Evolutionary conservation across 2,329 filamentous ascomycete species (phyloP).

Genomic region (Fusarium sp.): DNA sequence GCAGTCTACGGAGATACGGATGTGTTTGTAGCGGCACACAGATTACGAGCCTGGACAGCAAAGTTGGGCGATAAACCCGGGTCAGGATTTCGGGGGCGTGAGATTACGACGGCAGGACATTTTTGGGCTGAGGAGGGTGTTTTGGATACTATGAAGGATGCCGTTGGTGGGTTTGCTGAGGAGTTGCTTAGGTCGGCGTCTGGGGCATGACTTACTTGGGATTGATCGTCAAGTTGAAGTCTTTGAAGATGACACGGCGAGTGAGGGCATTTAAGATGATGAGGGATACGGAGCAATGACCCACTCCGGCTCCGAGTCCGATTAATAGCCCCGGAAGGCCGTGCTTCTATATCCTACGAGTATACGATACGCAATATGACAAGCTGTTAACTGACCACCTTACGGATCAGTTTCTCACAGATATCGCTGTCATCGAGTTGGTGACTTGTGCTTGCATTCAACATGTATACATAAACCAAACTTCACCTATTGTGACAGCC

Average conservation of each 20-base stretch:
- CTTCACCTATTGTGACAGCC: background rate
- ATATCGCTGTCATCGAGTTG: background rate
- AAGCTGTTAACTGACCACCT: background rate
- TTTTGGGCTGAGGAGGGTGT: constrained; percentile 72
- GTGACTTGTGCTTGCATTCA: background rate
- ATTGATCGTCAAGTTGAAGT: background rate
- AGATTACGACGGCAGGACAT: constrained; percentile 68
- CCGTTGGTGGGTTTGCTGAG: constrained; percentile 45
- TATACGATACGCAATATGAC: background rate
- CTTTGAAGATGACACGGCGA: background rate
- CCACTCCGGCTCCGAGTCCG: background rate
- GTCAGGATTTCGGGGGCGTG: constrained; percentile 60
- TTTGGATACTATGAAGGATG: constrained; percentile 46
- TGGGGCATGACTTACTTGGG: background rate
- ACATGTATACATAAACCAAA: background rate
- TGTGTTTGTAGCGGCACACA: constrained; percentile 75
- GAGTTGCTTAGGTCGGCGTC: constrained; percentile 26
- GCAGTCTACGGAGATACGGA: constrained; percentile 82
- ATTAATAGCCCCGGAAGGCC: background rate
- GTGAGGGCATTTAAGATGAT: background rate
- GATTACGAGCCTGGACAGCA: constrained; percentile 74
- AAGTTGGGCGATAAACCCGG: constrained; percentile 58
- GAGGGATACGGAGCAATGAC: background rate
- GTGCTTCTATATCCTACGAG: background rate
- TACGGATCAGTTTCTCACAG: background rate